phyloP scores from a whole-genome alignment of 2,329 filamentous ascomycete genomes.

The Bisporella sp. region DNA sequence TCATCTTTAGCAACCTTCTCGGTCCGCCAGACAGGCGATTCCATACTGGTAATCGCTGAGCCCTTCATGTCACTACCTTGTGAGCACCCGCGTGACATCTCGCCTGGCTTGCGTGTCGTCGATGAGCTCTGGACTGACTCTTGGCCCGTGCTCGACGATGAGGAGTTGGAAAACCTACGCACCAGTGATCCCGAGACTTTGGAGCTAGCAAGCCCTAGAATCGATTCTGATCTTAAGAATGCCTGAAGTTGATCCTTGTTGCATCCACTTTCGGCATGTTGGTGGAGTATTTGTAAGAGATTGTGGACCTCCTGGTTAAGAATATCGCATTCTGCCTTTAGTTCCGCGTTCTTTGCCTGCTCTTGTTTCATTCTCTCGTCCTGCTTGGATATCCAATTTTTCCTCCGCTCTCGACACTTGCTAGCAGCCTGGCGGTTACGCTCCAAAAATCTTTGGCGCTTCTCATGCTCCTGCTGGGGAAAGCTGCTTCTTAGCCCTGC shows the following conservation, averaged over 20 bases:
- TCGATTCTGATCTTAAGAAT: neutral
- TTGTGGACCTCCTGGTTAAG: neutral
- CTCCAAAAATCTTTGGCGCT: slow-evolving; percentile 44
- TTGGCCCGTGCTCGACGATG: neutral
- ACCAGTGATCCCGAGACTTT: neutral
- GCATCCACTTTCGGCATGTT: neutral
- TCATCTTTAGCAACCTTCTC: too few relatives aligned
- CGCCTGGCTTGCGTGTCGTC: neutral
- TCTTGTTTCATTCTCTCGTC: neutral
- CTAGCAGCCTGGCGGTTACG: slow-evolving; percentile 67
- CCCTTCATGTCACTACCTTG: neutral
- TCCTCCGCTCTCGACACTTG: slow-evolving; percentile 66
- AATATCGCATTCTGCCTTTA: neutral
- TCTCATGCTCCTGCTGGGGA: slow-evolving; percentile 2
- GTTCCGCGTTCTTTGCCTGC: neutral
- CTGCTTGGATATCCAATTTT: slow-evolving; percentile 29
- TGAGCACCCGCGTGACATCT: neutral
- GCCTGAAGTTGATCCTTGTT: neutral
- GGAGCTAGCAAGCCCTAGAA: neutral
- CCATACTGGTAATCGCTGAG: slow-evolving; percentile 1
- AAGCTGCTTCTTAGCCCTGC: slow-evolving; percentile 4
- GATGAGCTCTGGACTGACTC: neutral
- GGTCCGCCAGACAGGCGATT: neutral
- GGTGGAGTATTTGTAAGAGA: neutral
- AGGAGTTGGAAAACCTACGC: neutral